These are phyloP conservation scores for Mrakia frigida DNA, from an alignment of 768 basidiomycete species.

Conservation along the genomic window DNA sequence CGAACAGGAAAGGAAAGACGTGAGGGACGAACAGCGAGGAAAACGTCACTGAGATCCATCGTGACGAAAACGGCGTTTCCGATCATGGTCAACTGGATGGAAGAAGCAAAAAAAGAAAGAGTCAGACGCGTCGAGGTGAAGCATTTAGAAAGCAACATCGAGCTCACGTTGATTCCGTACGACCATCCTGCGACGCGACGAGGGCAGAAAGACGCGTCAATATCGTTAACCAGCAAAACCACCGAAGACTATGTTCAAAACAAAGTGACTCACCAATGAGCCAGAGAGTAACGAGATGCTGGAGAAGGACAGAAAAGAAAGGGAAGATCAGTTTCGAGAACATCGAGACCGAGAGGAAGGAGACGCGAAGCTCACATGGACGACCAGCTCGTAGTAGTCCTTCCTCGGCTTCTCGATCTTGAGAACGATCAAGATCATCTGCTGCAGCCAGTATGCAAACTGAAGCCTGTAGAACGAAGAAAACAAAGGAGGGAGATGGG, in stretches of 20 bases:
- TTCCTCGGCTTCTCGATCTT: slow-evolving; percentile 90
- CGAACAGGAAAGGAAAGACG: slow-evolving; percentile 54
- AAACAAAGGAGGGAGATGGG: neutral
- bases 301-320: neutral
- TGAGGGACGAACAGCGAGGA: slow-evolving; percentile 69
- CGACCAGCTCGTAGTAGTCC: slow-evolving; percentile 79
- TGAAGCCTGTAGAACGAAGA: slow-evolving; percentile 53
- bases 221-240: neutral
- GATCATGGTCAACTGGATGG: slow-evolving; percentile 61
- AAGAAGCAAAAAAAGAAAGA: neutral
- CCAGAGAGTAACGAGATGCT: slow-evolving; percentile 90
- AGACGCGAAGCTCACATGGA: slow-evolving; percentile 51
- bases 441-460: slow-evolving; percentile 88
- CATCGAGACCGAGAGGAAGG: neutral
- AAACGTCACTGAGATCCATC: slow-evolving; percentile 92
- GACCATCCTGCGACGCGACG: slow-evolving; percentile 25
- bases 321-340: neutral
- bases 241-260: neutral
- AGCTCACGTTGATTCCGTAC: slow-evolving; percentile 31
- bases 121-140: neutral
- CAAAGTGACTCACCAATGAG: slow-evolving; percentile 57
- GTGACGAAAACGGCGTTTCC: slow-evolving; percentile 90
- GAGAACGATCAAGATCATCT: slow-evolving; percentile 75
- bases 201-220: neutral
- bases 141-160: neutral